These are phyloP conservation scores for Priceomyces fermenticarens DNA, from an alignment of 805 yeast genomes.

Conservation along the genomic window DNA sequence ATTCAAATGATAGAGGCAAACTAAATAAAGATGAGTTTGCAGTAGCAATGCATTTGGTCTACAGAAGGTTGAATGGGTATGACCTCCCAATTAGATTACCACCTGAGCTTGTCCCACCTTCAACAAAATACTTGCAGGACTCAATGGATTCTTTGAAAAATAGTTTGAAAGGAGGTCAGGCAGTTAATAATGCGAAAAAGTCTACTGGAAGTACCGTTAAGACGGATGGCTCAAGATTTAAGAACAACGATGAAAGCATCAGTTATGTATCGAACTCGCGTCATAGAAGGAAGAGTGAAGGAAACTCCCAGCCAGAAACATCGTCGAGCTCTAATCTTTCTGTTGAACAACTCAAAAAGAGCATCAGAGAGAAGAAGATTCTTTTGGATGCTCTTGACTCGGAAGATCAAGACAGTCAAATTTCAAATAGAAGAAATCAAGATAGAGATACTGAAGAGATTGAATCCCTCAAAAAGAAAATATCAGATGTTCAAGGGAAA, in stretches of 20 bases:
- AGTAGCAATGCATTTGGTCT: constrained; percentile 95
- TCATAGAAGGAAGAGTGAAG: constrained; percentile 39
- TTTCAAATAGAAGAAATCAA: constrained; percentile 30
- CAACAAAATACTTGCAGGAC: constrained; percentile 70
- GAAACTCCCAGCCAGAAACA: constrained; percentile 11
- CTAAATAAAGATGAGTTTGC: constrained; percentile 89
- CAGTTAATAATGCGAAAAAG: constrained; percentile 10
- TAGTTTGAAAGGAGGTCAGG: constrained; percentile 42
- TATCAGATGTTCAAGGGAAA: constrained; percentile 45
- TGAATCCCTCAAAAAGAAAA: constrained; percentile 60
- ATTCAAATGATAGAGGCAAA: constrained; percentile 76
- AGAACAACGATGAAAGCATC: constrained; percentile 69
- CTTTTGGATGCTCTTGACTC: constrained; percentile 70
- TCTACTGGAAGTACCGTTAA: constrained; percentile 22
- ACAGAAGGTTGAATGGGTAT: constrained; percentile 83
- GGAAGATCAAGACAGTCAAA: constrained; percentile 48
- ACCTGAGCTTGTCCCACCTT: constrained; percentile 86
- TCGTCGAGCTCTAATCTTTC: constrained; percentile 35
- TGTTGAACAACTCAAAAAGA: constrained; percentile 56
- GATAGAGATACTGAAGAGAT: constrained; percentile 53
- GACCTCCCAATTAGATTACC: constrained; percentile 83
- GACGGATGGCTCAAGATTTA: constrained; percentile 41
- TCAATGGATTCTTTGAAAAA: constrained; percentile 69
- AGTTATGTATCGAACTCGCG: constrained; percentile 70
- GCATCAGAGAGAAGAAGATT: constrained; percentile 69